Percentiles rank a stretch among this genome's conserved stretches.
phyloP scores from a whole-genome alignment of 2,329 filamentous ascomycete genomes.

The Botrytis squamosa region DNA sequence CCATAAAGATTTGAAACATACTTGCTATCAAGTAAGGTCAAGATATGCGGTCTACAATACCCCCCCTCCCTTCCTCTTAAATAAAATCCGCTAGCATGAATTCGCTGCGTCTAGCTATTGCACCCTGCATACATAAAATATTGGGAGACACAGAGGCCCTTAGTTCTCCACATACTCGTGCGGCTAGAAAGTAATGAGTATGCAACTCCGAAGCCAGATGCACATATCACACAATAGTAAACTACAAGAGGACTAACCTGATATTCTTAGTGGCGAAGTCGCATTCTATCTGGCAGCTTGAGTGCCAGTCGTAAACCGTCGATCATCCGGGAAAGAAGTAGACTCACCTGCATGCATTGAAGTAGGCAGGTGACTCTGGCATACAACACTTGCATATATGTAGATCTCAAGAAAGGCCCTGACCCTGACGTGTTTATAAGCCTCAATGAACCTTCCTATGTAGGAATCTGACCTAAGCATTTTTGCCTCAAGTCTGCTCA shows the following conservation, averaged over 20 bases:
- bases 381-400: neutral
- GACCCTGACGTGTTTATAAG: neutral
- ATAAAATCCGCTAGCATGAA: neutral
- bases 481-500: neutral
- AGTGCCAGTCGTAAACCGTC: neutral
- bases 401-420: neutral
- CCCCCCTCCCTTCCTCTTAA: neutral
- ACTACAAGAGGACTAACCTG: neutral
- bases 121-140: neutral
- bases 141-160: neutral
- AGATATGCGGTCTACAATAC: constrained; percentile 3
- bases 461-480: neutral
- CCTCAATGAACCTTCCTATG: neutral
- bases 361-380: neutral
- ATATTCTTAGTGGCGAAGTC: neutral
- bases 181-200: neutral
- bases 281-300: neutral
- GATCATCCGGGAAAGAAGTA: neutral
- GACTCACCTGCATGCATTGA: neutral
- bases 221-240: neutral
- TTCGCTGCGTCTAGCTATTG: neutral
- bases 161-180: neutral
- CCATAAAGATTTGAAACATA: neutral
- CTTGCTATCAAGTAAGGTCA: neutral
- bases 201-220: neutral